Evolutionary conservation across 352 stramenopile species (phyloP), one percentile per base, ranked within the genome.

Genomic region (Pythium vanterpoolii): DNA sequence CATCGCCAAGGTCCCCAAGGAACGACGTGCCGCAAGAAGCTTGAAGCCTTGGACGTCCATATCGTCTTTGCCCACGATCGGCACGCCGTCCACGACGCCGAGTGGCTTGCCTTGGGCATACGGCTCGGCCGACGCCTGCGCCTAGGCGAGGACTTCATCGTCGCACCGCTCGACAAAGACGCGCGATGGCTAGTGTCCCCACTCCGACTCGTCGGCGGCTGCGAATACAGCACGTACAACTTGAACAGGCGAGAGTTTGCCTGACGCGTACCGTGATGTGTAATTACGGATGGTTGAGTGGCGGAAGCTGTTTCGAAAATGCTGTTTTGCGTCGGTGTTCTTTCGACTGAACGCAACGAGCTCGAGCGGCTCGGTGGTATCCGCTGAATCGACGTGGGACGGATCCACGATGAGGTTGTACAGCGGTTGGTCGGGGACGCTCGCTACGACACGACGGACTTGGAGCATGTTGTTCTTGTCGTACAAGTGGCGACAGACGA

Each of bases 1-100:
- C 59, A 19, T 72, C 70, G n/a, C 72, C 64, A 53, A 79, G 59
- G 18, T 89, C 71, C 39, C 72, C 77, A 11, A 95, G 34, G 40
- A 93, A 95, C 1, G 74, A 87, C n/a, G 87, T 93, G 11, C 89
- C 90, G 72, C 66, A n/a, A 76, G 85, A 53, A 83, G 85, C 19
- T 58, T 60, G 62, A 92, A 79, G 46, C 84, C 83, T 28, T 79
- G 77, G 26, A 95, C 76, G 21, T 80, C 70, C 46, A 96, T 70
- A 56, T 91, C 82, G 46, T 97, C 90, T 69, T 97, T 97, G 48
- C 97, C 75, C 3, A 74, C 82, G 13, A 97, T 73, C 0, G 87
- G 88, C 11, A 97, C 88, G 21, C 90, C 90, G 66, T 97, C 89
- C 14, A 97, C 62, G 24, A 96, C 73, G 18, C 87, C 83, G 9